Evolutionary conservation across 2,329 filamentous ascomycete species (phyloP), one percentile per base, ranked within the genome.

Genomic region (Cladophialophora immunda): DNA sequence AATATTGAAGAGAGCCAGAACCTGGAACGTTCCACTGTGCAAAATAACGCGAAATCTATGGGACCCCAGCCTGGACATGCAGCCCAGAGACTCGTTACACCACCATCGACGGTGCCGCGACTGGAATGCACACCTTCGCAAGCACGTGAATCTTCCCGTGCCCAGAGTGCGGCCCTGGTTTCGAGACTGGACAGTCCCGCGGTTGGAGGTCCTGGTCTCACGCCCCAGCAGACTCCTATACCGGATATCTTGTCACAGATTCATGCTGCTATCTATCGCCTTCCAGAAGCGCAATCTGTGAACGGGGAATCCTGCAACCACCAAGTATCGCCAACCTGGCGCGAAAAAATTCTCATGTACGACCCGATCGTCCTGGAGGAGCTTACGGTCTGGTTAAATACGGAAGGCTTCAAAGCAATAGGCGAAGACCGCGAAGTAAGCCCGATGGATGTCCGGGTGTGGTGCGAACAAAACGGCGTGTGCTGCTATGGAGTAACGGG

Each of bases 261-360:
- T 32, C 60, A 53, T 29, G 61, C 63, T 5, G 70, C 69, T 4
- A 66, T 72, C 29, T 47, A 63, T 58, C 68, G 38, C 27, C 67
- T 34, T 52, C 57, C 17, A 36, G 47, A 50, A 9, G 38, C 34
- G 1, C 29, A 58, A 17, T 47, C 27, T 11, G 19, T 11, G 25
- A 32, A n/a, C 32, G 25, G 53, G 25, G n/a, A 29, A 11, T n/a
- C 52, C 80, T 82, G 2, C 77, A 78, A 76, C 8, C 76, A 84
- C 64, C 75, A 77, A 6, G 76, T 73, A 5, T 74, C 76, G 2
- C 84, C 83, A 2, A 93, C 87, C 1, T 98, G 94, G 92, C 85
- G 96, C 73, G 93, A 98, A 78, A 96, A 93, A 80, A 97, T 99
- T 55, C 82, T 98, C 5, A 87, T 98, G 76, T 98, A 96, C 76